Base-by-base conservation (phyloP, 345 rosid species). In the Eucalyptus erythrocorys region DNA sequence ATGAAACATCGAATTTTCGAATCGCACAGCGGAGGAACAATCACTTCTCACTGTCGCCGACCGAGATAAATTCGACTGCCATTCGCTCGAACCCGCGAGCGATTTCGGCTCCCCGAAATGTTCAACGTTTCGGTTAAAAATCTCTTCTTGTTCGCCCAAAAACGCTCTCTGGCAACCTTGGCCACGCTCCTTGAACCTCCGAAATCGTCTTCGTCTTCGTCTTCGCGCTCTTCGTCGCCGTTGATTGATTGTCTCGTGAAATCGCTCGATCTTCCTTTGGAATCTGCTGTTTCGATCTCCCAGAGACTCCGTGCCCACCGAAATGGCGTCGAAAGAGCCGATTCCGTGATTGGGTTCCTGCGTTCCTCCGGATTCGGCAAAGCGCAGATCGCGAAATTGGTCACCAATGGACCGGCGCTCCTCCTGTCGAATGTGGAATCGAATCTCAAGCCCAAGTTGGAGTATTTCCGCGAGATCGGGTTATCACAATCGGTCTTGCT, bases 231-330 rank as follows among this genome's bases (percentile, higher is more conserved):
- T 15, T 80, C 91, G 1, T 66, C 90, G 26, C 85, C 34, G 43
- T 61, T 89, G 26, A 87, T 48, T 37, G 85, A 87, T 19, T 87
- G 26, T 87, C 91, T 89, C 14, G 71, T 89, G 42, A 88, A 87
- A 11, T 90, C 91, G 79, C 90, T 89, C 66, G 92, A 91, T 57
- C 89, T 91, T 76, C 86, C 93, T n/a, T 59, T 88, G n/a, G 37
- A 87, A 50, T 86, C 90, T 6, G 92, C 93, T 51, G 37, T 89
- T 85, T 76, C 88, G 1, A 57, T 80, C 59, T 88, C 93, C 21
- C 43, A 13, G 12, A 50, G 80, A 42, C 59, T 87, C 87, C 14
- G 87, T 10, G 61, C 51, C 57, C 87, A 76, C 43, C 89, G 84
- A 24, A 53, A 86, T 32, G 85, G 37, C 68, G 85, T 53, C 7